Evolutionary conservation across 2,329 filamentous ascomycete species (phyloP).

Genomic region (Diplocarpon rosae): DNA sequence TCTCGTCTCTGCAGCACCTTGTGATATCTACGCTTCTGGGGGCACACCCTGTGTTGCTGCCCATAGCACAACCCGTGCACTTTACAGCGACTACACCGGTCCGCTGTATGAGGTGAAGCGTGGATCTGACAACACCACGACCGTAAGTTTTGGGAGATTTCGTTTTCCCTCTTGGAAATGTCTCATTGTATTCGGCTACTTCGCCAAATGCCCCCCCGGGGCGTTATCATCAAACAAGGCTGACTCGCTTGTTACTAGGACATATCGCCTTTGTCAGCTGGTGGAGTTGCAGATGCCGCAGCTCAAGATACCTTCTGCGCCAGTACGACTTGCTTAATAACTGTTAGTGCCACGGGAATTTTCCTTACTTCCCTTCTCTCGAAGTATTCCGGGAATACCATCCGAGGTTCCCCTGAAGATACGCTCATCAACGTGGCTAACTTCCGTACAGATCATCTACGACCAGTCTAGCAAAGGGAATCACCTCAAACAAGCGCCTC

Average conservation of each 20-base stretch:
- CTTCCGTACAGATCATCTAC: constrained; percentile 38
- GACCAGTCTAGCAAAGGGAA: constrained; percentile 53
- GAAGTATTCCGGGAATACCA: no score
- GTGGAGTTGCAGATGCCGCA: constrained; percentile 50
- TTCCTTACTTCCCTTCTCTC: no score
- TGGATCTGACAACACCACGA: constrained; percentile 32
- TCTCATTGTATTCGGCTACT: no score
- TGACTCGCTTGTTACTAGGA: neutral
- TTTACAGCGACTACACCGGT: constrained; percentile 35
- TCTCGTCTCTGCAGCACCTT: constrained; percentile 30
- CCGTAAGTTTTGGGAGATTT: neutral
- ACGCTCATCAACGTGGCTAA: no score
- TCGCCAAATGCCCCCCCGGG: no score
- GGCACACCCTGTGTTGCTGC: constrained; percentile 2
- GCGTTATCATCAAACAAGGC: no score
- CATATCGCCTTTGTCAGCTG: constrained; percentile 36
- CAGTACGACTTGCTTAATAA: constrained; percentile 50
- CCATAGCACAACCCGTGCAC: constrained; percentile 1
- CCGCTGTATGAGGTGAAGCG: constrained; percentile 42
- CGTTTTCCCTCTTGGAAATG: no score
- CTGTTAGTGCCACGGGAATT: constrained; percentile 9
- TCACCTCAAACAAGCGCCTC: constrained; percentile 50
- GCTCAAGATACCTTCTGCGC: constrained; percentile 51
- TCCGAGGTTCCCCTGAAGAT: no score
- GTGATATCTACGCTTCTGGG: constrained; percentile 45